Base-by-base conservation (phyloP, 148 eudicot species). In the Bassia scoparia region DNA sequence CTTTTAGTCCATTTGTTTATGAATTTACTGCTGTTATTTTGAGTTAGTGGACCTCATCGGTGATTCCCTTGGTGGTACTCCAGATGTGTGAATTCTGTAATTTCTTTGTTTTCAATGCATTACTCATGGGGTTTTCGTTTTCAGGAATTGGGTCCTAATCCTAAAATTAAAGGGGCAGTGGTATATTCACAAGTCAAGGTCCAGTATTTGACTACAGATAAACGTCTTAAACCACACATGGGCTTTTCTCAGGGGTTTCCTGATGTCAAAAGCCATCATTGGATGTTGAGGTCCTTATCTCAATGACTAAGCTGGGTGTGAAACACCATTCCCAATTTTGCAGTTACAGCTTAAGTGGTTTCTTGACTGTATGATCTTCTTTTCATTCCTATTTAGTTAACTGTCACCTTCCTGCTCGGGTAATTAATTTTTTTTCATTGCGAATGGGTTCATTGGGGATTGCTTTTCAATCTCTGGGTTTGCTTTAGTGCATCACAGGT, bases 171-270 rank as follows among this genome's bases (percentile, higher is more conserved):
- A 87, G 99, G 97, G 82, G 99, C 99, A 73, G 86, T 95, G 68
- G 82, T 95, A 67, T 92, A n/a, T 95, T 88, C 96, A 95, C 83
- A 75, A n/a, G 81, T 75, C 96, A 91, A 80, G 97, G 99, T 74
- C 99, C 99, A 85, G 54, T 41, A 53, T 95, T 84, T 83, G 99
- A 95, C 81, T 95, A 95, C 79, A 95, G 99, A n/a, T 81, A 92
- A 91, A 77, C 96, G 99, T 69, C 93, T 95, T n/a, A 82, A 95
- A 95, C 83, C 99, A 95, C 81, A 78, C 99, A 59, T 95, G 97
- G 99, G 99, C 99, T 55, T 89, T n/a, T 91, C 79, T 83, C 96
- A 17, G 99, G 99, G 99, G 79, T 91, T 91, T 82, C 99, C 99
- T 77, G 86, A 92, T 92, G 87, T 89, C 78, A 88, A 82, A n/a